Evolutionary conservation across 257 asterid genomes (phyloP).

Genomic region (Gentiana straminea): DNA sequence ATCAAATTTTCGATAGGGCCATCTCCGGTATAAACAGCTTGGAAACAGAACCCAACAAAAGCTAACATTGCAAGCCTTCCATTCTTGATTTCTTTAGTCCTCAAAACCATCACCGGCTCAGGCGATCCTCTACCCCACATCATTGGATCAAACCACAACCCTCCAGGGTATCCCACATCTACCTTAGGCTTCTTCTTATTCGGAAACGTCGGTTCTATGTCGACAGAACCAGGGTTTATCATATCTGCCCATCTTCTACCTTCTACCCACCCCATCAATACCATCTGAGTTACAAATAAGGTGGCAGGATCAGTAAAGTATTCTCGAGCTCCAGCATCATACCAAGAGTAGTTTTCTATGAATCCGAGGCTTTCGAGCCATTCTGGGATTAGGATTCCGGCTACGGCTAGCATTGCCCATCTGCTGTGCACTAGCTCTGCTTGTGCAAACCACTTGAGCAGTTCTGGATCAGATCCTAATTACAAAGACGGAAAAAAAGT

Average conservation of each 20-base stretch:
- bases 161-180: slow-evolving; percentile 91
- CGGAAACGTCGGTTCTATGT: slow-evolving; percentile 52
- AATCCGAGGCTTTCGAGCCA: slow-evolving; percentile 69
- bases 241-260: slow-evolving; percentile 90
- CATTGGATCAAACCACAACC: slow-evolving; percentile 65
- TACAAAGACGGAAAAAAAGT: not conserved
- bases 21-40: slow-evolving; percentile 62
- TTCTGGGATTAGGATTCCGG: slow-evolving; percentile 78
- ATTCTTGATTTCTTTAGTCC: slow-evolving; percentile 88
- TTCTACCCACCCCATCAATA: slow-evolving; percentile 84
- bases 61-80: slow-evolving; percentile 88
- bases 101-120: slow-evolving; percentile 72
- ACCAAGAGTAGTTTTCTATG: slow-evolving; percentile 71
- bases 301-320: slow-evolving; percentile 67
- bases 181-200: slow-evolving; percentile 49
- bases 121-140: slow-evolving; percentile 97
- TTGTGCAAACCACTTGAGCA: slow-evolving; percentile 76
- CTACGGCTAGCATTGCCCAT: slow-evolving; percentile 85
- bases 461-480: slow-evolving; percentile 74
- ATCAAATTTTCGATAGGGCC: slow-evolving; percentile 61
- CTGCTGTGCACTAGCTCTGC: slow-evolving; percentile 74
- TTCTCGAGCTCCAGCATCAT: slow-evolving; percentile 57
- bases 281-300: slow-evolving; percentile 47
- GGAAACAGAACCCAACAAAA: slow-evolving; percentile 75
- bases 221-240: slow-evolving; percentile 67